Evolutionary conservation across 352 stramenopile genomes (phyloP), one percentile per base, ranked within the genome.

Genomic region (Saprolegnia parasitica): DNA sequence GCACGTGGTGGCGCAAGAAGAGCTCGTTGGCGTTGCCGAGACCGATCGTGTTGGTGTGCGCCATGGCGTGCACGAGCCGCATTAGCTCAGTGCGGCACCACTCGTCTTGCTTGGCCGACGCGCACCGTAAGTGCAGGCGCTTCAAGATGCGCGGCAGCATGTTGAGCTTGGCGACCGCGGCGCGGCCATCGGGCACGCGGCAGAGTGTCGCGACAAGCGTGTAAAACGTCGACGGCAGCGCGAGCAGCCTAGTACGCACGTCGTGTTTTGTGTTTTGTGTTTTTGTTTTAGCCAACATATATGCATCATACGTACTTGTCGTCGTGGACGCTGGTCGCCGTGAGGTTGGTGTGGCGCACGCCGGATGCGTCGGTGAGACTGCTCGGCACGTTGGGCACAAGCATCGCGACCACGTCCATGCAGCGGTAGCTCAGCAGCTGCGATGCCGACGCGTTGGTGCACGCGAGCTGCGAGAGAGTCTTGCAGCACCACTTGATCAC

Each of bases 81-180:
- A 52, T 52, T 2, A 70, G 24, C 15, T 70, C 63, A 15, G n/a
- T 61, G n/a, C 63, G 63, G 47, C 63, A 70, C 37, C 55, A 46
- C 21, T 70, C 45, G 63, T 70, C 63, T 20, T 52, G 46, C 35
- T 32, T 29, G 1, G 63, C 62, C 5, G 39, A 60, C 21, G 8
- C 26, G 0, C 45, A 62, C 4, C 18, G 42, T 9, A 90, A 70
- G 55, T 93, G 83, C 10, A 91, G 73, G 0, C 85, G 83, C 61
- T 90, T 89, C n/a, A 93, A 76, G 18, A 90, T 65, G 2, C 83
- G 79, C 63, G 83, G 81, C 0, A 93, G 60, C 0, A 90, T 76
- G 24, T 91, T 84, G 15, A 82, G 75, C 54, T 77, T 74, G 75
- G 90, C 83, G 24, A 93, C 67, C 0, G 78, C 83, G 11, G 63